A percentile compares a stretch with the other conserved stretches of the same genome.
These are phyloP conservation scores for Ephemerocybe angulata DNA, from an alignment of 768 basidiomycete species.

Conservation along the genomic window DNA sequence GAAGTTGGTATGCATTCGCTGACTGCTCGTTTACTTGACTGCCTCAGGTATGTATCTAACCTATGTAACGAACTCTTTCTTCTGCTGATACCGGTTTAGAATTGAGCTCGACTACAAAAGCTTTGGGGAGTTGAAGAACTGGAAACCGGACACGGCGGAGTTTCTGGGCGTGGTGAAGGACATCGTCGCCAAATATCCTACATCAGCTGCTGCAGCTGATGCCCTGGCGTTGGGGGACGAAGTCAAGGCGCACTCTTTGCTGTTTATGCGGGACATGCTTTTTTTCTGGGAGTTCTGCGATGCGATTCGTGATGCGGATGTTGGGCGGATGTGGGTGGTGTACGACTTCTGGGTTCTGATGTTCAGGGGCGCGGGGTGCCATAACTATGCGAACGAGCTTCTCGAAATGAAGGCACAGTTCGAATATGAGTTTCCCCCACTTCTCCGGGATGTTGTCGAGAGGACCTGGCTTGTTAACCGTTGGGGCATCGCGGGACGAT, in stretches of 20 bases:
- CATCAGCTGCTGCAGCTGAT: slow-evolving; percentile 9
- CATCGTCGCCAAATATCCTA: slow-evolving; percentile 2
- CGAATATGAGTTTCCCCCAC: slow-evolving; percentile 7
- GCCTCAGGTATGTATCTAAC: not conserved
- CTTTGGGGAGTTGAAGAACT: not conserved
- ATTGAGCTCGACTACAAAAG: not conserved
- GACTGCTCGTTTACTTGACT: slow-evolving; percentile 1
- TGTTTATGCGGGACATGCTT: slow-evolving; percentile 11
- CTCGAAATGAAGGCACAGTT: slow-evolving; percentile 16
- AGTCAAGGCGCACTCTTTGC: slow-evolving; percentile 12
- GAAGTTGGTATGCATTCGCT: slow-evolving; percentile 6
- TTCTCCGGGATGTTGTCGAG: slow-evolving; percentile 8
- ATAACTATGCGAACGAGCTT: slow-evolving; percentile 15
- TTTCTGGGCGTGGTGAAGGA: not conserved
- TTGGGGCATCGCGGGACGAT: slow-evolving; percentile 9
- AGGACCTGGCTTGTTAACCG: slow-evolving; percentile 13
- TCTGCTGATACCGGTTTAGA: not conserved
- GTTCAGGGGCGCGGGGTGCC: slow-evolving; percentile 13
- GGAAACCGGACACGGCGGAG: not conserved
- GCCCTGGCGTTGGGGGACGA: slow-evolving; percentile 11
- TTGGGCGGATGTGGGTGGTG: slow-evolving; percentile 13
- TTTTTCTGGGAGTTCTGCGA: slow-evolving; percentile 16
- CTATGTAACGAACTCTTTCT: not conserved
- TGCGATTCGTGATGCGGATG: slow-evolving; percentile 15
- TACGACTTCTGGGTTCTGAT: slow-evolving; percentile 15